These are phyloP conservation scores for Lumnitzera littorea DNA, from an alignment of 345 rosid species.

Conservation along the genomic window DNA sequence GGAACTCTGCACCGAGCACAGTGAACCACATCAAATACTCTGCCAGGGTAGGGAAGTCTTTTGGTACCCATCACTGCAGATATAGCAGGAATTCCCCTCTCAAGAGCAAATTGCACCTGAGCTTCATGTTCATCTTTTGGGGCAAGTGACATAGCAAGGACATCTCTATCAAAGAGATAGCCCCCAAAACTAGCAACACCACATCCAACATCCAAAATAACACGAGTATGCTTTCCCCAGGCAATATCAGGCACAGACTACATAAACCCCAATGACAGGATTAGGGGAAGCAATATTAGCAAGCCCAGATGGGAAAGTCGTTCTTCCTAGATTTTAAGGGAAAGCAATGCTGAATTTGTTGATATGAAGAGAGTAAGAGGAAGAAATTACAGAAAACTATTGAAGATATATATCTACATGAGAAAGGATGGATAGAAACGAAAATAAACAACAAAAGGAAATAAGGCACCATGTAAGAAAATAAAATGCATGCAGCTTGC, in stretches of 20 bases:
- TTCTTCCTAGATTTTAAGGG: too few species aligned
- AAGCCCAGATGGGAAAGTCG: too few species aligned
- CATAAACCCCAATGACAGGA: constrained; percentile 13
- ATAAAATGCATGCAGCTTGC: too few species aligned
- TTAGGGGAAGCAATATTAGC: too few species aligned
- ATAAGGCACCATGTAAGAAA: background rate
- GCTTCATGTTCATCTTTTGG: constrained; percentile 99
- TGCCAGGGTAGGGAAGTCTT: constrained; percentile 91
- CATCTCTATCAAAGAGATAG: constrained; percentile 83
- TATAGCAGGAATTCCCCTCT: constrained; percentile 95
- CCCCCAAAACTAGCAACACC: constrained; percentile 99
- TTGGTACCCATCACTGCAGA: constrained; percentile 98
- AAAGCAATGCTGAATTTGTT: too few species aligned
- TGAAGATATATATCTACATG: too few species aligned
- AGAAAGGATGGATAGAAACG: constrained; percentile 4
- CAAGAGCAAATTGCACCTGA: constrained; percentile 95
- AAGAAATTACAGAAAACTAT: too few species aligned
- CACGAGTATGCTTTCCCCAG: constrained; percentile 85
- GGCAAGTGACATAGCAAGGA: constrained; percentile 85
- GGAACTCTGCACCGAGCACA: constrained; percentile 99
- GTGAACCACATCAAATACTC: constrained; percentile 85
- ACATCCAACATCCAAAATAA: constrained; percentile 93
- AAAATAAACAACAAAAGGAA: constrained; percentile 2
- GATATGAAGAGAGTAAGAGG: too few species aligned
- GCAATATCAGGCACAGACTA: constrained; percentile 77